These are phyloP conservation scores for Gossypium ekmanianum DNA, from an alignment of 345 rosid species.

Conservation along the genomic window DNA sequence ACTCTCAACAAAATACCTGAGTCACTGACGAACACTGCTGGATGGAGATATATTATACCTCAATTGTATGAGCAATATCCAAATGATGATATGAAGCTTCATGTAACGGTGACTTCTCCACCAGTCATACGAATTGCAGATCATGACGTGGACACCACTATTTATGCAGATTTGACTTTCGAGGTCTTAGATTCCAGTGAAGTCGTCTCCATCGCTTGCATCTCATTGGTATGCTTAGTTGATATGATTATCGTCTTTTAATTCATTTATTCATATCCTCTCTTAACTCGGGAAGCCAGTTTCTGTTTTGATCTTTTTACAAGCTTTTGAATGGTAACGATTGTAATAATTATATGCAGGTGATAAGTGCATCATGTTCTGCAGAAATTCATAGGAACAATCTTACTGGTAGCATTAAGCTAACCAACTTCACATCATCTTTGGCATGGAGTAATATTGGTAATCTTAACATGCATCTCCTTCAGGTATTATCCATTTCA, in stretches of 20 bases:
- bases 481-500: conserved; percentile 38
- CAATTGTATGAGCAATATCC: conserved; percentile 57
- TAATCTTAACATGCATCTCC: conserved; percentile 37
- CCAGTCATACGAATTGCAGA: conserved; percentile 41
- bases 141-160: conserved; percentile 35
- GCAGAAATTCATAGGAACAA: conserved; percentile 44
- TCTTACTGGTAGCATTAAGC: conserved; percentile 45
- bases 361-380: conserved; percentile 37
- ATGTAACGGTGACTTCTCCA: conserved; percentile 46
- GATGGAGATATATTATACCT: conserved; percentile 62
- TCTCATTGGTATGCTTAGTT: conserved; percentile 51
- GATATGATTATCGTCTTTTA: not conserved
- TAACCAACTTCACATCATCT: conserved; percentile 41
- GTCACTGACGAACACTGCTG: conserved; percentile 57
- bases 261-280: not conserved
- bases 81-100: conserved; percentile 47
- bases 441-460: conserved; percentile 59
- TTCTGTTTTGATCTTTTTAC: not conserved
- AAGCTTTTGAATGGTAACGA: not conserved
- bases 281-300: not conserved
- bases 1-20: conserved; percentile 39
- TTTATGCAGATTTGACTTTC: conserved; percentile 42
- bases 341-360: conserved; percentile 31
- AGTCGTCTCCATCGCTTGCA: conserved; percentile 49
- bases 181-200: conserved; percentile 45